phyloP scores from a whole-genome alignment of 1,139 yeast genomes.

The Scheffersomyces quercinus region DNA sequence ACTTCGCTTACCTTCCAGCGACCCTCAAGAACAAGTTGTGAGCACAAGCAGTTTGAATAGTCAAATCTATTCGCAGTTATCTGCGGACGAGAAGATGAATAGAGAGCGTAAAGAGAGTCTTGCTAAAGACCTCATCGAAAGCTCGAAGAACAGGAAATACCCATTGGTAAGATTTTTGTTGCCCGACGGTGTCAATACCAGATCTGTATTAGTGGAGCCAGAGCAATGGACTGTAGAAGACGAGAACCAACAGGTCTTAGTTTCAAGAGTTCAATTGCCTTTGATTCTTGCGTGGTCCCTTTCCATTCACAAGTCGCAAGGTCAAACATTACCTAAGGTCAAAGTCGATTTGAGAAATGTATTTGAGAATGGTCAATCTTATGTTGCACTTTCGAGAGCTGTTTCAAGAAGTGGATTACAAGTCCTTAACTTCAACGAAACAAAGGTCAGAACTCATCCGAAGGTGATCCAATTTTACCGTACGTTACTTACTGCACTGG shows the following conservation, averaged over 20 bases:
- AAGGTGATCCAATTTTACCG: conserved; percentile 64
- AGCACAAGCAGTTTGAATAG: background rate
- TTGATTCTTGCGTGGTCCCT: conserved; percentile 92
- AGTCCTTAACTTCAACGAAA: conserved; percentile 64
- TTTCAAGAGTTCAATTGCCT: conserved; percentile 63
- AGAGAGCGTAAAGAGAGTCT: conserved; percentile 13
- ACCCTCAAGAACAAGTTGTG: background rate
- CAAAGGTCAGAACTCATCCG: conserved; percentile 59
- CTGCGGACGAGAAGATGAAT: conserved; percentile 7
- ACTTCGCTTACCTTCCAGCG: background rate
- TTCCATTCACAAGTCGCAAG: conserved; percentile 94
- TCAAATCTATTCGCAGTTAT: background rate
- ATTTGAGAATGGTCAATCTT: conserved; percentile 59
- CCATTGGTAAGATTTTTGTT: conserved; percentile 79
- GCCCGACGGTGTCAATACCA: conserved; percentile 62
- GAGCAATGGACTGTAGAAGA: conserved; percentile 47
- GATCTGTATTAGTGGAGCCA: conserved; percentile 59
- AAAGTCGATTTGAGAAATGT: conserved; percentile 74
- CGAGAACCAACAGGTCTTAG: conserved; percentile 29
- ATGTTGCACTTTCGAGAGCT: conserved; percentile 76
- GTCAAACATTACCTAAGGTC: conserved; percentile 85
- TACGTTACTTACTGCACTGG: conserved; percentile 27
- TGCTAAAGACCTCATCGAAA: conserved; percentile 30
- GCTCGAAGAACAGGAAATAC: conserved; percentile 39
- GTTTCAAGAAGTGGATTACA: conserved; percentile 77